Conservation (phyloP, 1,139 yeast genomes). For the Geotrichum siamense region DNA sequence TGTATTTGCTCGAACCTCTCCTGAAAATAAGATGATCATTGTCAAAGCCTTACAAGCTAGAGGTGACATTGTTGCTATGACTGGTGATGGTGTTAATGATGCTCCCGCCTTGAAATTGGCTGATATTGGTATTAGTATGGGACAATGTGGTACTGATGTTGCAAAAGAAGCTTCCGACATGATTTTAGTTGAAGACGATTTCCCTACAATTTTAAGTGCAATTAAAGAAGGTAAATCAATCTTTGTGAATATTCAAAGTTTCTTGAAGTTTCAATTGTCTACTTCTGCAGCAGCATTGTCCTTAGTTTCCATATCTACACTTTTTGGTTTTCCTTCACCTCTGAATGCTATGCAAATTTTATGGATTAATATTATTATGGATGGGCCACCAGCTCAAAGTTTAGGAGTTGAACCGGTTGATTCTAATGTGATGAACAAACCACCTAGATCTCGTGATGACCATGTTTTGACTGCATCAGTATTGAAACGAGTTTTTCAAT, state of each 20-base stretch:
- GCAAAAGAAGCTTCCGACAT: slow-evolving; percentile 98
- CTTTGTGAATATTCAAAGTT: slow-evolving; percentile 87
- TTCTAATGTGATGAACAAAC: slow-evolving; percentile 87
- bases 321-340: slow-evolving; percentile 89
- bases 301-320: slow-evolving; percentile 76
- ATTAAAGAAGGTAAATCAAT: slow-evolving; percentile 97
- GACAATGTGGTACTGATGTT: slow-evolving; percentile 92
- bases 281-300: slow-evolving; percentile 94
- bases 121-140: slow-evolving; percentile 97
- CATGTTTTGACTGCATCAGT: slow-evolving; percentile 66
- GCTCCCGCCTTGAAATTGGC: slow-evolving; percentile 98
- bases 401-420: slow-evolving; percentile 97
- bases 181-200: slow-evolving; percentile 95
- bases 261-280: slow-evolving; percentile 87
- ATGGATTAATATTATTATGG: slow-evolving; percentile 97
- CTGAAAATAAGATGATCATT: slow-evolving; percentile 88
- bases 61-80: slow-evolving; percentile 97
- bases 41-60: slow-evolving; percentile 85
- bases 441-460: slow-evolving; percentile 83
- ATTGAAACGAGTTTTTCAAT: slow-evolving; percentile 62
- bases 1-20: slow-evolving; percentile 93
- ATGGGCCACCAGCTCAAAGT: slow-evolving; percentile 98
- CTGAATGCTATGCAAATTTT: slow-evolving; percentile 96
- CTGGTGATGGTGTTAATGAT: slow-evolving; percentile 98
- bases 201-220: slow-evolving; percentile 83